A percentile compares a stretch with the other conserved stretches of the same genome.
Evolutionary conservation across 805 yeast genomes (phyloP).

Genomic region (Saturnispora quitensis): DNA sequence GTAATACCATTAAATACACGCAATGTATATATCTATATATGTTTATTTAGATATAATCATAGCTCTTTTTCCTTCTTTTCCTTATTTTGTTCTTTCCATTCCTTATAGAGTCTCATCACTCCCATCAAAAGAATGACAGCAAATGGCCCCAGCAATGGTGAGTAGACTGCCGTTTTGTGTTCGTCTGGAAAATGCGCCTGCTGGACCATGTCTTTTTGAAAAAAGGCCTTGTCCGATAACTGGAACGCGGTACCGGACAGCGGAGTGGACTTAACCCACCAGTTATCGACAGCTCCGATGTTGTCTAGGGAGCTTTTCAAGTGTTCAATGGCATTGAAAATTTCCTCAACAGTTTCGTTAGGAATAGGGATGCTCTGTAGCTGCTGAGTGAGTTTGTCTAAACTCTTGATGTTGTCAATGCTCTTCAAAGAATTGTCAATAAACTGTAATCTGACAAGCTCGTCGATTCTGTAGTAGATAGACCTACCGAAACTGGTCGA

Average conservation of each 20-base stretch:
- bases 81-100: conserved; percentile 12
- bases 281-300: conserved; percentile 14
- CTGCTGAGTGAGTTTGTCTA: conserved; percentile 57
- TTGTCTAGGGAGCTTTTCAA: conserved; percentile 28
- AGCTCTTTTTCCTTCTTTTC: not conserved
- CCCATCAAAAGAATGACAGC: conserved; percentile 53
- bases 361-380: conserved; percentile 82
- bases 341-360: conserved; percentile 51
- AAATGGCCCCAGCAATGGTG: conserved; percentile 85
- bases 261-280: conserved; percentile 31
- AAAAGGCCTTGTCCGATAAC: conserved; percentile 69
- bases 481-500: conserved; percentile 46
- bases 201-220: conserved; percentile 91
- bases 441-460: conserved; percentile 50
- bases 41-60: not conserved
- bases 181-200: conserved; percentile 93
- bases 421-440: conserved; percentile 52
- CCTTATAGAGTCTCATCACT: conserved; percentile 36
- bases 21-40: not conserved
- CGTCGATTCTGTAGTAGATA: conserved; percentile 55
- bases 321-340: conserved; percentile 37
- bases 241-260: conserved; percentile 44
- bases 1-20: not conserved
- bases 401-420: conserved; percentile 61
- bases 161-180: conserved; percentile 87